Evolutionary conservation across 2,329 filamentous ascomycete genomes (phyloP).

Genomic region (Stagonosporopsis tanaceti): DNA sequence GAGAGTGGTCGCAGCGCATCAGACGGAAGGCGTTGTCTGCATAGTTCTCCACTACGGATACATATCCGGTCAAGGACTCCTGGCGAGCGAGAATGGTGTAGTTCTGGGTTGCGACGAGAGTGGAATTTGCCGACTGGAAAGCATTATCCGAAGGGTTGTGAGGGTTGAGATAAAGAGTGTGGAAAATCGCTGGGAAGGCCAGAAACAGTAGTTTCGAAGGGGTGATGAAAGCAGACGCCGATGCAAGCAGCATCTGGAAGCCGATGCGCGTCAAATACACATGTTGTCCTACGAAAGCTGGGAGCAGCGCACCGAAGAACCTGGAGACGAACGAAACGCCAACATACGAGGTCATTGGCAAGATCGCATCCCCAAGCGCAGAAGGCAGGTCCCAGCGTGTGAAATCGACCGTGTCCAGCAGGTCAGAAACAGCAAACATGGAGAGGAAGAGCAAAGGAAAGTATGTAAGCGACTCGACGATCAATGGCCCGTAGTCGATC

Average conservation of each 20-base stretch:
- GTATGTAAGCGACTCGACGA: conserved; percentile 77
- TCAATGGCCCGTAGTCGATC: conserved; percentile 73
- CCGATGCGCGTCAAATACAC: conserved; percentile 74
- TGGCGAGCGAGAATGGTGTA: conserved; percentile 81
- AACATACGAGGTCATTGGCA: conserved; percentile 71
- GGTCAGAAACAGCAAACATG: conserved; percentile 53
- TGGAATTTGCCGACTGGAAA: conserved; percentile 69
- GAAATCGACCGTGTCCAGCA: conserved; percentile 69
- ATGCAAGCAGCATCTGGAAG: conserved; percentile 72
- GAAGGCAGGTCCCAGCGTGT: conserved; percentile 63
- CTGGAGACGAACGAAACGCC: conserved; percentile 64
- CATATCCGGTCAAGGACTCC: conserved; percentile 89
- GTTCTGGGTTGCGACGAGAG: conserved; percentile 65
- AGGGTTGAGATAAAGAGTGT: conserved; percentile 75
- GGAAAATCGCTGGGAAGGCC: conserved; percentile 75
- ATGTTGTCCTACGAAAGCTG: conserved; percentile 65
- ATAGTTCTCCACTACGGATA: conserved; percentile 84
- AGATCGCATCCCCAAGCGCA: conserved; percentile 68
- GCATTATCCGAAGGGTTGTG: conserved; percentile 72
- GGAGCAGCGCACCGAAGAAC: conserved; percentile 51
- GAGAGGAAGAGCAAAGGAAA: conserved; percentile 58
- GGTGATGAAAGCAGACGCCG: conserved; percentile 69
- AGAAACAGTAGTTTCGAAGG: conserved; percentile 74
- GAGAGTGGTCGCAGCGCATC: conserved; percentile 91
- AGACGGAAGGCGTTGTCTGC: conserved; percentile 73